Base-by-base conservation (phyloP, 345 rosid species). In the Psidium friedrichsthalianum region DNA sequence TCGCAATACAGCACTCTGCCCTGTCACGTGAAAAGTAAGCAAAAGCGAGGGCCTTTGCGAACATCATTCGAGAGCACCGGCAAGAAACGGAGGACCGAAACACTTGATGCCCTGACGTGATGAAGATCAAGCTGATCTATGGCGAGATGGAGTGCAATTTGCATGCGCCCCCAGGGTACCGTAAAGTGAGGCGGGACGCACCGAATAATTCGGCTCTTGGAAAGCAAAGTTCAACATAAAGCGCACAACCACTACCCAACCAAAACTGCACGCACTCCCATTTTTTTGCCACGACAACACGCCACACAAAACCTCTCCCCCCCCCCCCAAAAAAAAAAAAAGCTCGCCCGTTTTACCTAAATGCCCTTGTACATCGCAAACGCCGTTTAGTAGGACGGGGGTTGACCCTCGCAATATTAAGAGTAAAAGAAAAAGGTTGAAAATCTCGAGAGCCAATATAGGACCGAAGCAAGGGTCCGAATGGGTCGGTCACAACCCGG, bases 271-370 rank as follows among this genome's bases (percentile, higher is more conserved):
- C 83, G 55, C 80, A 51, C 56, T 81, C 83, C 56, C 83, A 82
- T 55, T 36, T 53, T 18, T 53, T 82, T 82, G 84, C 84, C 84
- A 82, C 84, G 84, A 82, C 54, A 82, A 82, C 84, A 53, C 84
- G 84, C 84, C 84, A 82, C 58, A 15, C 8, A 5, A 14, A n/a
- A n/a, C n/a, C n/a, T n/a, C n/a, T n/a, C 36, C 83, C 47, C 56
- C 18, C 36, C 52, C 32, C 54, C 42, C 5, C 5, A 40, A 40
- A 40, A 40, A 40, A 3, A n/a, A n/a, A n/a, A 49, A 51, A 24
- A 55, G 4, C 12, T 4, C 22, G 42, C 18, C 27, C 44, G 14
- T 56, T 27, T 83, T 83, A 27, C 58, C 84, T 49, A 53, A 18
- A 69, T 69, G 80, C 80, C 80, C 80, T 36, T 21, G 80, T 2